These are phyloP conservation scores for Entoloma clypeatum DNA, from an alignment of 1,284 basidiomycete species.

Conservation along the genomic window DNA sequence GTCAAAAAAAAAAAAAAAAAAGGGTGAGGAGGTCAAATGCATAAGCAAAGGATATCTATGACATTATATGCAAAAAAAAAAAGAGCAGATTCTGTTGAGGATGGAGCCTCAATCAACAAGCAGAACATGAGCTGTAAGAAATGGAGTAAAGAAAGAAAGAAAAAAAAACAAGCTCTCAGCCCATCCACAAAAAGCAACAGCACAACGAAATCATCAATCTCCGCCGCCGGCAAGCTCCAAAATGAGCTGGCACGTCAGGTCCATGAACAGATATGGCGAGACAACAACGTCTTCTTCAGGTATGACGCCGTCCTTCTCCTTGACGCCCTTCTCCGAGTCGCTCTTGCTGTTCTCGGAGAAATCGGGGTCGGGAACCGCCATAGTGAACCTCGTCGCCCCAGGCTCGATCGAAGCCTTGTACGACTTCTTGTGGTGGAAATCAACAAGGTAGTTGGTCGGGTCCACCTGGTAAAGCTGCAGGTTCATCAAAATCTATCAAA, in stretches of 20 bases:
- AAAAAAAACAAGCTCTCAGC: too few relatives aligned
- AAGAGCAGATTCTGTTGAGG: too few relatives aligned
- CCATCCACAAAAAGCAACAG: background rate
- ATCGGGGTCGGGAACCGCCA: constrained; percentile 48
- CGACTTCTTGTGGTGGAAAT: constrained; percentile 96
- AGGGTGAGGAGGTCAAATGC: too few relatives aligned
- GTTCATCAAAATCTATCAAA: constrained; percentile 85
- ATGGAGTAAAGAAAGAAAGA: background rate
- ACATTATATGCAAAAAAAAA: too few relatives aligned
- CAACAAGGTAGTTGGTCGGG: constrained; percentile 93
- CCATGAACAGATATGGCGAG: constrained; percentile 95
- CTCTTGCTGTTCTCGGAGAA: constrained; percentile 48
- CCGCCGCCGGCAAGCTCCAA: constrained; percentile 74
- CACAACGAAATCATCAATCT: constrained; percentile 12
- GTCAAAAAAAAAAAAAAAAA: too few relatives aligned
- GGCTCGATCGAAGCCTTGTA: constrained; percentile 65
- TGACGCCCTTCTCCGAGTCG: constrained; percentile 46
- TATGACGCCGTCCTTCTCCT: constrained; percentile 39
- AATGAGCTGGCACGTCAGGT: constrained; percentile 85
- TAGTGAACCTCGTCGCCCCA: constrained; percentile 65
- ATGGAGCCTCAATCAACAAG: too few relatives aligned
- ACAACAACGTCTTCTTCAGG: constrained; percentile 74
- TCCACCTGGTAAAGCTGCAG: constrained; percentile 96
- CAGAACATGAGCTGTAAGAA: constrained; percentile 4
- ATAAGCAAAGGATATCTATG: too few relatives aligned